Evolutionary conservation across 139 green algal species (phyloP), one percentile per base, ranked within the genome.

Genomic region (Yamagishiella unicocca): DNA sequence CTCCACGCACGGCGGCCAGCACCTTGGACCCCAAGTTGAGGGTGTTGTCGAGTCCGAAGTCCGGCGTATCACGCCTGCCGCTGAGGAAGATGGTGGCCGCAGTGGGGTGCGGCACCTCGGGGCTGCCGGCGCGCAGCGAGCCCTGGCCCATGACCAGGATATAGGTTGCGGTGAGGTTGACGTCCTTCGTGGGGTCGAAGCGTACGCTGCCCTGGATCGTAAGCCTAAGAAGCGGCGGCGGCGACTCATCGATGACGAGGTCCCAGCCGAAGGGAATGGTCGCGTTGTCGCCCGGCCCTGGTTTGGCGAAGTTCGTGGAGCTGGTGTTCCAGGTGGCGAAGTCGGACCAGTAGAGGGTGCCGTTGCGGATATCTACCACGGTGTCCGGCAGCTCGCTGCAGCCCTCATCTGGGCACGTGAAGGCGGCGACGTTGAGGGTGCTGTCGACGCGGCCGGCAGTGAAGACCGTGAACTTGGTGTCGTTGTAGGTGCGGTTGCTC

Each of bases 261-360:
- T 81, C 58, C 90, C 87, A 93, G 54, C 90, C 88, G 24, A 55
- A 84, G 2, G 89, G 85, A 4, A 89, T 66, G 27, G 71, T 89
- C 17, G 87, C 77, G 75, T 89, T 84, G 2, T 43, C 50, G 33
- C 76, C 83, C 2, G 45, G 27, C 5, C 12, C 1, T 1, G 89
- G 89, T 53, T 83, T 92, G 77, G 55, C 29, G 62, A 37, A 71
- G 62, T 45, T 46, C 33, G 25, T 74, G 70, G 22, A 14, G 38
- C 38, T 58, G 27, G 38, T 37, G 40, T 58, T 54, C 70, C 70
- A 78, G 22, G 70, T 78, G 70, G 27, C 27, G 7, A 37, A 24
- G 55, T 91, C 50, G 7, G 83, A 89, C 88, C 88, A 91, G 29
- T 84, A 72, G 33, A 93, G 83, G 5, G 71, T 80, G 40, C 83